phyloP scores from a whole-genome alignment of 2,329 filamentous ascomycete species.

The Pseudopyricularia javanii region DNA sequence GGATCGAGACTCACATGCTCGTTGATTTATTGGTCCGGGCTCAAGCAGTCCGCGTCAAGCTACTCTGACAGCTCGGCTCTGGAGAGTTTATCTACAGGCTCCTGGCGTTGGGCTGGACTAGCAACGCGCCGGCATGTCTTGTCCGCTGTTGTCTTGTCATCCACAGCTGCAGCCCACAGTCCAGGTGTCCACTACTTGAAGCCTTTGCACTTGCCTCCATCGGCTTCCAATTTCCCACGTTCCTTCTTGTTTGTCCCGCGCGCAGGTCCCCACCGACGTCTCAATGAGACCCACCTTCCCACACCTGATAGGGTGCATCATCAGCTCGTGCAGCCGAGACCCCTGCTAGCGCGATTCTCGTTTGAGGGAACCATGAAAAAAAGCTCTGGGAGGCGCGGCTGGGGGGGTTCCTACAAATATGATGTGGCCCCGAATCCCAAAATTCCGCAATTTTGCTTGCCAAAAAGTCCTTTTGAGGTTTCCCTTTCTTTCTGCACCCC shows the following conservation, averaged over 20 bases:
- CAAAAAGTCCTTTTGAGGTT: slow-evolving; percentile 18
- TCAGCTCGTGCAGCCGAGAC: slow-evolving; percentile 3
- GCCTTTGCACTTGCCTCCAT: slow-evolving; percentile 1
- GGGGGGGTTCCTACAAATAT: slow-evolving; percentile 28
- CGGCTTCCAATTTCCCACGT: slow-evolving; percentile 3
- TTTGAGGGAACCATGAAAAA: slow-evolving; percentile 7
- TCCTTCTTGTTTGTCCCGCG: slow-evolving; percentile 2
- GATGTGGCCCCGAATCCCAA: slow-evolving; percentile 25
- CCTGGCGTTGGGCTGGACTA: neutral
- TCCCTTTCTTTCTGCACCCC: slow-evolving; percentile 4
- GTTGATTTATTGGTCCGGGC: too few relatives aligned
- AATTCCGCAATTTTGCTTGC: slow-evolving; percentile 20
- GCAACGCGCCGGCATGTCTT: neutral
- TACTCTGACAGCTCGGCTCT: neutral
- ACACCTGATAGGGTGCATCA: slow-evolving; percentile 7
- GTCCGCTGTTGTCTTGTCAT: neutral
- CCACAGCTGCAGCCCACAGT: neutral
- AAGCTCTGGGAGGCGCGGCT: slow-evolving; percentile 8
- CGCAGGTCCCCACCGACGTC: slow-evolving; percentile 8
- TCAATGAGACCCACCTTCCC: neutral
- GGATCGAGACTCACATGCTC: too few relatives aligned
- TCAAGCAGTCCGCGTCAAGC: neutral
- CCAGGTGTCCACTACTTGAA: too few relatives aligned
- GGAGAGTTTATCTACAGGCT: neutral
- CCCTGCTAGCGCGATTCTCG: slow-evolving; percentile 8